phyloP scores from a whole-genome alignment of 192 early-diverging fungal genomes.

The Chytriomyces confervae region DNA sequence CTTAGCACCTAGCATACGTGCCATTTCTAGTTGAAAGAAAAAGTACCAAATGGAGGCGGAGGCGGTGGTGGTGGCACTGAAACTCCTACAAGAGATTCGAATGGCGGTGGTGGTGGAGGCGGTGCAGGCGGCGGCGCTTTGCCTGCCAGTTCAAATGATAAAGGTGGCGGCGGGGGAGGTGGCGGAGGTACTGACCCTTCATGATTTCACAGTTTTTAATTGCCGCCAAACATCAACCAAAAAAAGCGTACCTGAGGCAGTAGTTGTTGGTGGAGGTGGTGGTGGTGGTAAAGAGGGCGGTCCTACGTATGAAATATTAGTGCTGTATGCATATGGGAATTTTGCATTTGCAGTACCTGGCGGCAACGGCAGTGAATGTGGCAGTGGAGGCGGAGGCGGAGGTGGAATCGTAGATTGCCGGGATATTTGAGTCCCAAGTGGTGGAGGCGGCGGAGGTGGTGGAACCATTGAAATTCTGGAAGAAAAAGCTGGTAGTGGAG shows the following conservation, averaged over 20 bases:
- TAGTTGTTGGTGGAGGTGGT: neutral
- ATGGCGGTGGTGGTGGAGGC: slow-evolving; percentile 40
- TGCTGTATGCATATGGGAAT: neutral
- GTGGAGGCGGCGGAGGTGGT: slow-evolving; percentile 12
- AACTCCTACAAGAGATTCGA: slow-evolving; percentile 22
- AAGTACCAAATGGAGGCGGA: slow-evolving; percentile 15
- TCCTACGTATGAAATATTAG: neutral
- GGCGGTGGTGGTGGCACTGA: slow-evolving; percentile 20
- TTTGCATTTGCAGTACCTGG: neutral
- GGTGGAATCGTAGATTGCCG: neutral
- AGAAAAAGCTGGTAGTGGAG: neutral
- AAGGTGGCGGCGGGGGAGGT: neutral
- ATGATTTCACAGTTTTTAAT: neutral
- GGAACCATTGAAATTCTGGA: neutral
- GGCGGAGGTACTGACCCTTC: neutral
- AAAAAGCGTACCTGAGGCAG: neutral
- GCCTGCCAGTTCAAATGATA: neutral
- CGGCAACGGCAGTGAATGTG: neutral
- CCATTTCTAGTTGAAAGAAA: neutral
- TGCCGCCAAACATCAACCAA: neutral
- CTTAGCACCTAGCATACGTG: neutral
- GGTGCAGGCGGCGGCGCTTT: slow-evolving; percentile 25
- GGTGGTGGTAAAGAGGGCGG: neutral
- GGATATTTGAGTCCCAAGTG: neutral
- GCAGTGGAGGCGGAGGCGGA: neutral